Conservation (phyloP, 2,329 filamentous ascomycete species). For the Neodidymelliopsis sp. region DNA sequence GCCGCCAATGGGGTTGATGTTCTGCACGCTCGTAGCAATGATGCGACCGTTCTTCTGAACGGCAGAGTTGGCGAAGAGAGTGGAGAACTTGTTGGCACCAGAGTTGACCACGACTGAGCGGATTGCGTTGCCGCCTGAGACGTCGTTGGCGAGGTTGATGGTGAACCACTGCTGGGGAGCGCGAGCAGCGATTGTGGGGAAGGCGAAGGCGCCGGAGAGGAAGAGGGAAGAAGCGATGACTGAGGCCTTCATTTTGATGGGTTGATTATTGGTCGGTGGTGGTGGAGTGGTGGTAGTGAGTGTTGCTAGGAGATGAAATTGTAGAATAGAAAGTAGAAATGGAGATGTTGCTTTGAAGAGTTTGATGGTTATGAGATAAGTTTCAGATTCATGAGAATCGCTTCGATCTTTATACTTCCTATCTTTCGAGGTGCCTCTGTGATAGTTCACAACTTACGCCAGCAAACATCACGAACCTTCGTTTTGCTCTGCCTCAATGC, state of each 20-base stretch:
- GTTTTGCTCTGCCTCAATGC: constrained; percentile 4
- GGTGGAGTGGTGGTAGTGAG: constrained; percentile 11
- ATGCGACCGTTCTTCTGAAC: constrained; percentile 21
- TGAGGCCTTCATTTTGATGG: constrained; percentile 29
- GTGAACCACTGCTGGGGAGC: constrained; percentile 12
- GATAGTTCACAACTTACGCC: background rate
- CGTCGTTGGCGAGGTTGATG: constrained; percentile 27
- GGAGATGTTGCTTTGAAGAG: constrained; percentile 15
- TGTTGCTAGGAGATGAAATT: constrained; percentile 10
- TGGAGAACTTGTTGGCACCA: constrained; percentile 12
- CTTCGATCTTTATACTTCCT: constrained; percentile 3
- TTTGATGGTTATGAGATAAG: constrained; percentile 21
- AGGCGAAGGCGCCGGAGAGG: constrained; percentile 25
- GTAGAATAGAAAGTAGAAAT: constrained; percentile 9
- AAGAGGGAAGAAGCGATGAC: constrained; percentile 20
- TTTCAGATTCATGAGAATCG: background rate
- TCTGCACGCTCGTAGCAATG: constrained; percentile 25
- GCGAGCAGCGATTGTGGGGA: constrained; percentile 17
- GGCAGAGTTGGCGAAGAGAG: constrained; percentile 20
- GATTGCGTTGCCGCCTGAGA: constrained; percentile 20
- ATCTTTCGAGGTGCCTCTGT: background rate
- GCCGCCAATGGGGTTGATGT: constrained; percentile 16
- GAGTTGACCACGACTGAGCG: constrained; percentile 16
- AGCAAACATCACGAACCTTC: background rate
- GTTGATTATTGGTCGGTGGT: constrained; percentile 9